Evolutionary conservation across 768 basidiomycete genomes (phyloP).

Genomic region (Auricularia heimuer): DNA sequence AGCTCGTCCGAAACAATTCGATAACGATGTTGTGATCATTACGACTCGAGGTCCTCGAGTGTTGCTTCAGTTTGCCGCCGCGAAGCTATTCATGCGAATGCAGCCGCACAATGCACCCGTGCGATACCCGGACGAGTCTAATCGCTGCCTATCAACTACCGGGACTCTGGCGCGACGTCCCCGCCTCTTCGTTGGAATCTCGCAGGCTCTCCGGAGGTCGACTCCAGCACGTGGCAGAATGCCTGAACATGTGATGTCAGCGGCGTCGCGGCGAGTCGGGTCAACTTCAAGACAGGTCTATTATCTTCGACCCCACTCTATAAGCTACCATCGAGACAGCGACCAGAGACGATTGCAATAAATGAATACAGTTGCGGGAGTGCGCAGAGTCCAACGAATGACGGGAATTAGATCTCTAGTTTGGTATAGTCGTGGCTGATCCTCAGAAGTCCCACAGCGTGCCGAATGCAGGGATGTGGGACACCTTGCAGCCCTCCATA

Average conservation of each 20-base stretch:
- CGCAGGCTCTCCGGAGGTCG: not conserved
- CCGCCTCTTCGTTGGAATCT: not conserved
- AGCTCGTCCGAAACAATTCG: not conserved
- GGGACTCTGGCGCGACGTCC: not conserved
- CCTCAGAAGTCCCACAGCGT: conserved; percentile 30
- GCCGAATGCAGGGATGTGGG: conserved; percentile 13
- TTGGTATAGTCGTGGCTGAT: not conserved
- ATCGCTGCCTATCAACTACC: not conserved
- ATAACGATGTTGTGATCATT: not conserved
- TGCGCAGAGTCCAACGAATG: too few species aligned
- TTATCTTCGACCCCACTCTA: not conserved
- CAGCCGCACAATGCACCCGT: too few species aligned
- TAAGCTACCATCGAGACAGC: not conserved
- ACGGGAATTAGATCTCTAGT: not conserved
- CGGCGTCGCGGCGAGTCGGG: not conserved
- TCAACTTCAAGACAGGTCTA: not conserved
- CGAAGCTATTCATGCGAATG: too few species aligned
- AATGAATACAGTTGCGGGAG: too few species aligned
- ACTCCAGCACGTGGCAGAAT: not conserved
- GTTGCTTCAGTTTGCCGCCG: too few species aligned
- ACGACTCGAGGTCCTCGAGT: not conserved
- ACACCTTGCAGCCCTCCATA: conserved; percentile 23
- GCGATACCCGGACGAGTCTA: not conserved
- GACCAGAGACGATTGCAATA: too few species aligned
- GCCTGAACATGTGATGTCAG: not conserved